Evolutionary conservation across 805 yeast species (phyloP), one percentile per base, ranked within the genome.

Genomic region (Hanseniaspora taiwanica): DNA sequence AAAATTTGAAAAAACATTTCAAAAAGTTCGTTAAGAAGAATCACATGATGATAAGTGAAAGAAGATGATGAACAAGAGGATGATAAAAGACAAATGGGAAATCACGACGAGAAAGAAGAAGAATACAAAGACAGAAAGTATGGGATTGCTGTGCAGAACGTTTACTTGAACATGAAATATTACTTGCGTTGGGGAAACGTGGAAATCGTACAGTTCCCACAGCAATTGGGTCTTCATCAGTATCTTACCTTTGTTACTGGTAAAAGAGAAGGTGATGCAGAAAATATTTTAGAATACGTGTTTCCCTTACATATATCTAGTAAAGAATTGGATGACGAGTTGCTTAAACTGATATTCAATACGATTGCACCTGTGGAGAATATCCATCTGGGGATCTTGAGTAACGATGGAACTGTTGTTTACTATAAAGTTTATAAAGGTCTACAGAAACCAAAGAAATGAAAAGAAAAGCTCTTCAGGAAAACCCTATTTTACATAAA

Each of bases 371-470:
- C 44, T 1, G 42, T 75, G 0, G 57, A 56, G 35, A 59, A 76
- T 42, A 45, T 81, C 2, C 60, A 77, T 0, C 46, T 75, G 23
- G 86, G 73, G 0, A 61, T 80, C 6, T 67, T 72, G 2, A 76
- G 72, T 48, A 69, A 69, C 41, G 91, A 81, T 53, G 78, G 84
- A 2, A 76, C 86, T 0, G 66, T 78, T 16, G 78, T 78, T n/a
- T 81, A 75, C 48, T 80, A 81, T 54, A 71, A 72, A 53, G 64
- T 77, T 14, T 74, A 78, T 53, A 75, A 74, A 48, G 87, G 87
- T 3, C 57, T 79, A 8, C 73, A 67, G 25, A 74, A 74, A 53
- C 87, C 87, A 1, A 12, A 33, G 19, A 33, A 33, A 33, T 33
- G 36, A 33, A 5, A 18, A 33, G 19, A 18, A 19, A 21, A 33